Conservation (phyloP, 2,329 filamentous ascomycete genomes). For the Chaetomium olivaceum region DNA sequence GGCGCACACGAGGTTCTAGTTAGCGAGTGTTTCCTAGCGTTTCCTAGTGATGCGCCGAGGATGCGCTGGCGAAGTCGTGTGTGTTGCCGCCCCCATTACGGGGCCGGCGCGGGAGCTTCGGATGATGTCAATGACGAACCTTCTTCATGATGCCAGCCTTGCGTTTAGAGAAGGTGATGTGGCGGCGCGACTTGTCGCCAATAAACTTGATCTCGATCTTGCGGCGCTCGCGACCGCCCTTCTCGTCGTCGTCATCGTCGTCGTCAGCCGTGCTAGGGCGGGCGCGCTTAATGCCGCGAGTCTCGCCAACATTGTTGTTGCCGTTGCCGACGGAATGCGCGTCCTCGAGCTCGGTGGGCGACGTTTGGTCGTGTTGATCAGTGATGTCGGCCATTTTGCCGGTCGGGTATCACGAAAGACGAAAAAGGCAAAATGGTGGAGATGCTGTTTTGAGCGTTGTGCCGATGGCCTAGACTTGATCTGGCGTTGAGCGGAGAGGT, state of each 20-base stretch:
- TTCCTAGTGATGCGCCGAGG: not conserved
- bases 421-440: conserved; percentile 59
- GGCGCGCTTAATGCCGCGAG: conserved; percentile 84
- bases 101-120: not conserved
- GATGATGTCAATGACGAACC: conserved; percentile 57
- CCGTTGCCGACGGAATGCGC: conserved; percentile 73
- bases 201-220: conserved; percentile 99
- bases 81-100: conserved; percentile 3
- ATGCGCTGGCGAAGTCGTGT: conserved; percentile 23
- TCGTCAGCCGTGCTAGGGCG: conserved; percentile 84
- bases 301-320: conserved; percentile 63
- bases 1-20: conserved; percentile 19
- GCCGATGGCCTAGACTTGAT: conserved; percentile 67
- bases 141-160: conserved; percentile 99
- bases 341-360: conserved; percentile 73
- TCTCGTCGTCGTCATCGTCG: conserved; percentile 96
- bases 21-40: conserved; percentile 25
- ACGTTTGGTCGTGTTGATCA: conserved; percentile 74
- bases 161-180: conserved; percentile 99
- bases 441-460: conserved; percentile 66
- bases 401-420: conserved; percentile 50
- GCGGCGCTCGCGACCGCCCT: conserved; percentile 93
- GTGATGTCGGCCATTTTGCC: conserved; percentile 74
- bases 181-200: conserved; percentile 97
- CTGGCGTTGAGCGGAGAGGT: conserved; percentile 58